A percentile compares a stretch with the other conserved stretches of the same genome.
phyloP scores from a whole-genome alignment of 257 asterid genomes.

The Solanum pimpinellifolium region DNA sequence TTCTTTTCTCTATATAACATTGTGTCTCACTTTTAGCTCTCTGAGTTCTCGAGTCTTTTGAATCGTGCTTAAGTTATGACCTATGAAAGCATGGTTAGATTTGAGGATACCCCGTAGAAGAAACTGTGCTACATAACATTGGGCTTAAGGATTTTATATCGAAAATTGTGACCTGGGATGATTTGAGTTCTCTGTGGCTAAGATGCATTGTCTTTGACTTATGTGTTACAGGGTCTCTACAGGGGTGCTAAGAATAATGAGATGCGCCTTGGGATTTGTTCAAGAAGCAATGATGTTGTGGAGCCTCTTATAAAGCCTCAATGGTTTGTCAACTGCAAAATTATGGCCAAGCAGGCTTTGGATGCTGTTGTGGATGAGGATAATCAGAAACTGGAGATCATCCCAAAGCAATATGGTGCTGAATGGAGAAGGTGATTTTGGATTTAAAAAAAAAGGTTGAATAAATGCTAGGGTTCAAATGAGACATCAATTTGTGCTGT shows the following conservation, averaged over 20 bases:
- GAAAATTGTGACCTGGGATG: neutral
- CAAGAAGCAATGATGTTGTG: conserved; percentile 78
- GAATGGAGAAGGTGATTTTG: conserved; percentile 78
- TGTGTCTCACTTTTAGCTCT: neutral
- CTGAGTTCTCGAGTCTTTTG: neutral
- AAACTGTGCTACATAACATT: neutral
- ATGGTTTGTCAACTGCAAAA: conserved; percentile 88
- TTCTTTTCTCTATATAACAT: neutral
- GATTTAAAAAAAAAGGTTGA: neutral
- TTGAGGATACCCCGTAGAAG: neutral
- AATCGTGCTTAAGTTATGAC: neutral
- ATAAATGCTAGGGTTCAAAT: neutral
- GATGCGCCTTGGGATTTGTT: conserved; percentile 94
- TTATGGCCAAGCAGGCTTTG: conserved; percentile 77
- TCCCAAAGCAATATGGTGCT: conserved; percentile 79
- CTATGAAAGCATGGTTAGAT: neutral
- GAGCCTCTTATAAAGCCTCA: conserved; percentile 97
- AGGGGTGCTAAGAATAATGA: conserved; percentile 68
- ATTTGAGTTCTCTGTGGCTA: neutral
- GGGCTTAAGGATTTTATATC: neutral
- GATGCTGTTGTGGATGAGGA: conserved; percentile 56
- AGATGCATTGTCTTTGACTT: neutral
- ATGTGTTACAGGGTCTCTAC: conserved; percentile 55
- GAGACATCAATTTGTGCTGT: neutral
- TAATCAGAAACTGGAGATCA: conserved; percentile 51